Base-by-base conservation (phyloP, 2,329 filamentous ascomycete species). In the Aphanocladium album region DNA sequence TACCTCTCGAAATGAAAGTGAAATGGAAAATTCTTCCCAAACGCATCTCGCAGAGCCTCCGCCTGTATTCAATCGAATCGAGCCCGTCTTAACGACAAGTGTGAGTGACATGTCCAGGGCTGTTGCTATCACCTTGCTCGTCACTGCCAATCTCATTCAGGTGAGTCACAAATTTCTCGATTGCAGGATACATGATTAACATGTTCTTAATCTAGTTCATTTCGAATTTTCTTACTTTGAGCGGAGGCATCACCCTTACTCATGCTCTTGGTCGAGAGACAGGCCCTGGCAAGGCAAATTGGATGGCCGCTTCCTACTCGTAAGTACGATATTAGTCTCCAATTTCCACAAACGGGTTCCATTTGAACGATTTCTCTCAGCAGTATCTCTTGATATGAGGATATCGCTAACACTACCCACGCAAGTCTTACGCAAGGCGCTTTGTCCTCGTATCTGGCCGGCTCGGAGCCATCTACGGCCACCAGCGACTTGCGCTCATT, bases 381-480 rank as follows among this genome's bases (percentile, higher is more conserved):
- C 5, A 30, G 9, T 30, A 5, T 30, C 5, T 30, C 9, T 9
- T 9, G 30, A 30, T 5, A 30, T 30, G 30, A 25, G 14, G 33
- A 14, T 4, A 33, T 23, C 37, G 30, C 37, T 53, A n/a, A 50
- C 30, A 3, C 17, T 30, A 17, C 49, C 16, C n/a, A 14, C 43
- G n/a, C 35, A 5, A 80, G 77, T 1, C 69, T 82, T 14, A 78
- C 80, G 0, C 79, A 82, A 63, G 77, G 81, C 2, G 76, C 80
- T 2, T 84, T 62, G 80, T 84, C 17, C 70, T 84, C 0, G 73
- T 81, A 3, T 77, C 75, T 7, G 82, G 82, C 6, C 77, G 82
- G 1, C 70, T 84, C 1, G 82, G 81, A 0, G 78, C 80, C 50
- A 71, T 84, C 1, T 82, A 79, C 63, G 83, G 82, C 4, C 80